Evolutionary conservation across 306 rosid species (phyloP).

Genomic region (Styphnolobium japonicum): DNA sequence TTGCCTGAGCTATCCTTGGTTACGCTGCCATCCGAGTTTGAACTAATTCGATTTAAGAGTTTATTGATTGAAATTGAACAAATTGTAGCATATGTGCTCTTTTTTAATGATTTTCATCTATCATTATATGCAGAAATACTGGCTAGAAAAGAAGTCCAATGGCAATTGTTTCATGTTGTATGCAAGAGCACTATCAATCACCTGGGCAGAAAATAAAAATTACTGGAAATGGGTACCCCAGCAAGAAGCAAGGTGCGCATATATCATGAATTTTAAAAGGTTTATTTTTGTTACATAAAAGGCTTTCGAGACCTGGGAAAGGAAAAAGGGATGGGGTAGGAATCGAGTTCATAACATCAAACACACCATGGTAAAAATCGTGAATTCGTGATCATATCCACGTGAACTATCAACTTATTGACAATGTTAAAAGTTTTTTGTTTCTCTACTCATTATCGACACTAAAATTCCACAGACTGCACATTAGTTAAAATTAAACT

Average conservation of each 20-base stretch:
- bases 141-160: slow-evolving; percentile 38
- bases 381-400: too few species aligned
- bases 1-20: not conserved
- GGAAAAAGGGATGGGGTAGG: not conserved
- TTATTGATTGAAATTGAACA: not conserved
- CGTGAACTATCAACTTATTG: too few species aligned
- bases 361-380: not conserved
- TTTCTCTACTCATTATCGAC: not conserved
- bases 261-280: not conserved
- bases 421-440: not conserved
- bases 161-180: slow-evolving; percentile 62
- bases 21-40: not conserved
- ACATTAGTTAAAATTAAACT: not conserved
- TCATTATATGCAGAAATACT: slow-evolving; percentile 31
- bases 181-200: slow-evolving; percentile 63
- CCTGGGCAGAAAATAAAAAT: slow-evolving; percentile 46
- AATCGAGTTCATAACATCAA: not conserved
- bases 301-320: not conserved
- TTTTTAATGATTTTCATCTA: not conserved
- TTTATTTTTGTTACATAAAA: not conserved
- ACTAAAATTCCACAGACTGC: not conserved
- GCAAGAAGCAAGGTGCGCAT: slow-evolving; percentile 48
- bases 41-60: not conserved
- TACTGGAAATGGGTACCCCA: slow-evolving; percentile 58
- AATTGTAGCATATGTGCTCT: not conserved